These are phyloP conservation scores for Tillandsia fasciculata DNA, from an alignment of 176 grass and related monocot species.

Conservation along the genomic window DNA sequence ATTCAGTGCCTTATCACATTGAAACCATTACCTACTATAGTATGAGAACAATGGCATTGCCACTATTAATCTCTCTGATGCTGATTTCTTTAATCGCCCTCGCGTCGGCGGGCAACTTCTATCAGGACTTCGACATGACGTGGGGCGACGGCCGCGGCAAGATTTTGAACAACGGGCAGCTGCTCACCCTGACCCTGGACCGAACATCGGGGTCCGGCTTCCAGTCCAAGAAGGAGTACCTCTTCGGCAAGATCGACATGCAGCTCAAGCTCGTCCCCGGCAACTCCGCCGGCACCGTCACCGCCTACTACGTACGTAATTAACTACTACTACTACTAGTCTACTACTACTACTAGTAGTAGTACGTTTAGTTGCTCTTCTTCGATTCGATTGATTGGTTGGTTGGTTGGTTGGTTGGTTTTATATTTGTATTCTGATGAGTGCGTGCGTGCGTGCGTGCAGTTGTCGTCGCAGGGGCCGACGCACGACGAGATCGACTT, in stretches of 20 bases:
- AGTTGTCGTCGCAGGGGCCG: slow-evolving; percentile 63
- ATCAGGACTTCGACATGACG: slow-evolving; percentile 65
- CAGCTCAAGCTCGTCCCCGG: slow-evolving; percentile 70
- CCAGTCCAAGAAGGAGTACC: slow-evolving; percentile 77
- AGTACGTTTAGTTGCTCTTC: no score
- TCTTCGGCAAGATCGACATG: slow-evolving; percentile 93
- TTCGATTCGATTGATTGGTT: no score
- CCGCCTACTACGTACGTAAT: slow-evolving; percentile 58
- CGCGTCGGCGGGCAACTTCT: slow-evolving; percentile 34
- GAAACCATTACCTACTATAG: background rate
- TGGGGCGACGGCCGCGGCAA: slow-evolving; percentile 74
- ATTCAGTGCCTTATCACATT: background rate
- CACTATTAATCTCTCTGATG: slow-evolving; percentile 16
- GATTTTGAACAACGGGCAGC: slow-evolving; percentile 39
- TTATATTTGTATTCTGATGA: background rate
- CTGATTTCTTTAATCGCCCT: slow-evolving; percentile 7
- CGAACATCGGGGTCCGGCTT: slow-evolving; percentile 57
- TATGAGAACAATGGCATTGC: slow-evolving; percentile 9
- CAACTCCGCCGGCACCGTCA: slow-evolving; percentile 88
- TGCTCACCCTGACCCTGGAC: slow-evolving; percentile 59
- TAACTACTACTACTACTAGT: no score
- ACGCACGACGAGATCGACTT: slow-evolving; percentile 85
- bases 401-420: background rate
- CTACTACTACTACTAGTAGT: no score
- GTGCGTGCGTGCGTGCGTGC: slow-evolving; percentile 11